Evolutionary conservation across 2,329 filamentous ascomycete genomes (phyloP).

Genomic region (Cercospora sp.): DNA sequence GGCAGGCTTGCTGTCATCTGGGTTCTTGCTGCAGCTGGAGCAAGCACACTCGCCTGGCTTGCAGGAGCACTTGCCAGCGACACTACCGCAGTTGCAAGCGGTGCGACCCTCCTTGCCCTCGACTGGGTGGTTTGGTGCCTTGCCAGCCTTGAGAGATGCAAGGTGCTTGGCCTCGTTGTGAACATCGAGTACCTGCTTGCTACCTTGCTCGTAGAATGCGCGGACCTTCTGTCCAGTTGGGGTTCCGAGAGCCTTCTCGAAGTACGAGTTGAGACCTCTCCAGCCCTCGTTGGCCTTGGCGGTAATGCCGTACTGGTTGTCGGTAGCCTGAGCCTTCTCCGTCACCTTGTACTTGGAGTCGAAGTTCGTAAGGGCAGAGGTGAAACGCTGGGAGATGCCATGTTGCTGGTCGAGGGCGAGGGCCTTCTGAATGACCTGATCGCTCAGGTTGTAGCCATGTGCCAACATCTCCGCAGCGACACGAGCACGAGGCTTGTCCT

Average conservation of each 20-base stretch:
- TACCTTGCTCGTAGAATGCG: slow-evolving; percentile 80
- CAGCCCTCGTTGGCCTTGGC: slow-evolving; percentile 68
- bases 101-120: slow-evolving; percentile 44
- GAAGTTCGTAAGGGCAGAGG: slow-evolving; percentile 71
- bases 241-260: slow-evolving; percentile 86
- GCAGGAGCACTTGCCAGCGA: slow-evolving; percentile 48
- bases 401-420: slow-evolving; percentile 89
- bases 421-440: slow-evolving; percentile 74
- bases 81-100: slow-evolving; percentile 49
- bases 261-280: slow-evolving; percentile 79
- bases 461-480: slow-evolving; percentile 96
- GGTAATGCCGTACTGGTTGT: slow-evolving; percentile 80
- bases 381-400: slow-evolving; percentile 79
- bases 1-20: slow-evolving; percentile 36
- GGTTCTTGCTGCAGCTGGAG: slow-evolving; percentile 50
- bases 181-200: slow-evolving; percentile 90
- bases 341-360: slow-evolving; percentile 85
- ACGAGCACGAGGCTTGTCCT: slow-evolving; percentile 93
- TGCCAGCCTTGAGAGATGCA: slow-evolving; percentile 76
- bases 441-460: slow-evolving; percentile 84
- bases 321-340: slow-evolving; percentile 80
- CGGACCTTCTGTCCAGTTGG: slow-evolving; percentile 86
- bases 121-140: slow-evolving; percentile 46
- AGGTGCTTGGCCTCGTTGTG: slow-evolving; percentile 87
- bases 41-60: slow-evolving; percentile 50